These are phyloP conservation scores for Hamamelis virginiana DNA, from an alignment of 164 flowering plant species.

Conservation along the genomic window DNA sequence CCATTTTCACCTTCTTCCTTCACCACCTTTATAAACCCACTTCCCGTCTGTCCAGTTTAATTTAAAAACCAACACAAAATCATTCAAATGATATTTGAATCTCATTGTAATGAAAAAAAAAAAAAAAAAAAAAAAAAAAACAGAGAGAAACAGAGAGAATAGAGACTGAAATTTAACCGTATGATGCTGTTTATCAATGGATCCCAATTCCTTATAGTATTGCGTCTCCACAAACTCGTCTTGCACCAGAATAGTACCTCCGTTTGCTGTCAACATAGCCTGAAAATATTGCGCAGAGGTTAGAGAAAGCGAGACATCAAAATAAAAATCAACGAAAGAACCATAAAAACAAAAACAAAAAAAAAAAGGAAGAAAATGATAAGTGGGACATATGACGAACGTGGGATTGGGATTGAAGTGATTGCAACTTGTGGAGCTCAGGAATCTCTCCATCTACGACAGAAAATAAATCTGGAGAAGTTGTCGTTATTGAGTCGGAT, in stretches of 20 bases:
- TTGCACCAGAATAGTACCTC: conserved; percentile 12
- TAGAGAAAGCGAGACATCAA: too few relatives aligned
- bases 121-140: not conserved
- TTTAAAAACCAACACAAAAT: not conserved
- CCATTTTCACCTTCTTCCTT: conserved; percentile 24
- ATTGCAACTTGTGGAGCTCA: conserved; percentile 44
- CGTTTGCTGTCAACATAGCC: conserved; percentile 23
- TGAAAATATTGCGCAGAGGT: not conserved
- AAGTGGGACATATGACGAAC: conserved; percentile 3
- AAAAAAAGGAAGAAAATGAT: conserved; percentile 1
- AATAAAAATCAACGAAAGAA: not conserved
- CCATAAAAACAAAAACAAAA: not conserved
- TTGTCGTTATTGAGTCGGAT: conserved; percentile 26
- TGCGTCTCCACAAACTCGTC: conserved; percentile 78
- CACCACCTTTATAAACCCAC: conserved; percentile 50
- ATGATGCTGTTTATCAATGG: conserved; percentile 68
- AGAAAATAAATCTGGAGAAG: not conserved
- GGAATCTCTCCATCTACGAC: conserved; percentile 27
- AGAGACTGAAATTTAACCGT: conserved; percentile 29
- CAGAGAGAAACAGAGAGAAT: not conserved
- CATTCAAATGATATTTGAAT: too few relatives aligned
- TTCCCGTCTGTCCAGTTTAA: conserved; percentile 52
- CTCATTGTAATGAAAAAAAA: not conserved
- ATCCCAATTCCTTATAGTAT: conserved; percentile 54
- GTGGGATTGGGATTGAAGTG: conserved; percentile 45